Evolutionary conservation across 2,329 filamentous ascomycete genomes (phyloP).

Genomic region (Fusarium sp.): DNA sequence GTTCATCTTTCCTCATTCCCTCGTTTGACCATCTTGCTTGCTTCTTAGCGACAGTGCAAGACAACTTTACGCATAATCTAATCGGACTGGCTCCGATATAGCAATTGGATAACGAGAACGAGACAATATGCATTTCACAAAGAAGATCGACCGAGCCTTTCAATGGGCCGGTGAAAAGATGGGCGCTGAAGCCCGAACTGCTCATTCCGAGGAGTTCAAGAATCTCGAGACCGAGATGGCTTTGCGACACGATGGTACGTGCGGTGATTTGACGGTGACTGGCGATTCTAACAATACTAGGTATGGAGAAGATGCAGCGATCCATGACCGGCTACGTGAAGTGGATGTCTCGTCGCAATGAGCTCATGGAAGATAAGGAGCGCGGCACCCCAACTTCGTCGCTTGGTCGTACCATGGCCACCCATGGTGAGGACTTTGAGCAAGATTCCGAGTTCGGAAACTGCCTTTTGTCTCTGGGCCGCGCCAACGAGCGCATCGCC

Average conservation of each 20-base stretch:
- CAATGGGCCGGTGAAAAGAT: conserved; percentile 99
- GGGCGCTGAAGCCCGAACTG: conserved; percentile 89
- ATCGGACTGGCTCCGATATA: conserved; percentile 44
- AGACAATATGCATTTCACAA: conserved; percentile 68
- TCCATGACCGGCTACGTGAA: conserved; percentile 90
- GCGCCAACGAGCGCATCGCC: conserved; percentile 88
- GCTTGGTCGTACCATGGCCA: conserved; percentile 85
- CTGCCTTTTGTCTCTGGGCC: conserved; percentile 81
- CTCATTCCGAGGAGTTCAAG: conserved; percentile 90
- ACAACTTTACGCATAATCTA: conserved; percentile 21
- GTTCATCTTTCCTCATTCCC: conserved; percentile 3
- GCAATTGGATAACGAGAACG: conserved; percentile 17
- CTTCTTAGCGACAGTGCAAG: conserved; percentile 24
- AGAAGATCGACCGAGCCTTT: conserved; percentile 94
- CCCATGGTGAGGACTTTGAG: conserved; percentile 93
- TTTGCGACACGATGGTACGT: conserved; percentile 84
- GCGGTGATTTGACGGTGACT: background rate
- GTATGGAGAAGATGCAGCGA: conserved; percentile 89
- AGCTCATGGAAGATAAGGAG: conserved; percentile 84
- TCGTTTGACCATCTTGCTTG: conserved; percentile 19
- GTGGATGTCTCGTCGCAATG: conserved; percentile 84
- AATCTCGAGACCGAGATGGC: conserved; percentile 90
- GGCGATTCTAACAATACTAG: conserved; percentile 58
- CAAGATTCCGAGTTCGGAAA: conserved; percentile 90
- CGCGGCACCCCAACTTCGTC: conserved; percentile 83